Conservation (phyloP, 768 basidiomycete genomes). For the Rhizopogon roseolus region DNA sequence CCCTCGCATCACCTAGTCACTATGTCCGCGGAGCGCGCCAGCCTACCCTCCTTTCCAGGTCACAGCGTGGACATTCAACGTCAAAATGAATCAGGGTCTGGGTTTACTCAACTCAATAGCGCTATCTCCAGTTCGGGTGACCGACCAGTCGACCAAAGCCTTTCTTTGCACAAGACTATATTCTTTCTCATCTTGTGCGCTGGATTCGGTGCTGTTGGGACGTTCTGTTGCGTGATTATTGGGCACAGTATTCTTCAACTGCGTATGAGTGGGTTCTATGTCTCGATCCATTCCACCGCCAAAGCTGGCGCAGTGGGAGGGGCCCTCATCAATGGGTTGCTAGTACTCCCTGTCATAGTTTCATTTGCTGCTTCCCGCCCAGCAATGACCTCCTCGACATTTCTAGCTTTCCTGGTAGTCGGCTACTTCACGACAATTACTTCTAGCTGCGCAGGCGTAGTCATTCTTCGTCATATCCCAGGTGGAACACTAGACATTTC, state of each 20-base stretch:
- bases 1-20: neutral
- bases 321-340: neutral
- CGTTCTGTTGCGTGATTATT: neutral
- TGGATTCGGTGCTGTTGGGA: neutral
- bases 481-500: neutral
- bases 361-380: neutral
- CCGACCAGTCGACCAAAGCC: neutral
- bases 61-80: neutral
- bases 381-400: neutral
- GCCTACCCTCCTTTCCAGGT: neutral
- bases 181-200: neutral
- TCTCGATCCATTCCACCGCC: neutral
- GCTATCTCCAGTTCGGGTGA: neutral
- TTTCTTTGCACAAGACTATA: neutral
- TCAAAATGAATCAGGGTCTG: neutral
- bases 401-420: neutral
- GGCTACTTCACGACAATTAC: neutral
- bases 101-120: neutral
- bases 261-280: neutral
- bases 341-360: neutral
- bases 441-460: neutral
- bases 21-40: neutral
- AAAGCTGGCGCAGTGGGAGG: conserved; percentile 1
- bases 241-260: conserved; percentile 1
- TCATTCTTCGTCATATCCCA: conserved; percentile 2